Evolutionary conservation across 176 grass and related monocot genomes (phyloP), one percentile per base, ranked within the genome.

Genomic region (Hsuehochloa calcarea): DNA sequence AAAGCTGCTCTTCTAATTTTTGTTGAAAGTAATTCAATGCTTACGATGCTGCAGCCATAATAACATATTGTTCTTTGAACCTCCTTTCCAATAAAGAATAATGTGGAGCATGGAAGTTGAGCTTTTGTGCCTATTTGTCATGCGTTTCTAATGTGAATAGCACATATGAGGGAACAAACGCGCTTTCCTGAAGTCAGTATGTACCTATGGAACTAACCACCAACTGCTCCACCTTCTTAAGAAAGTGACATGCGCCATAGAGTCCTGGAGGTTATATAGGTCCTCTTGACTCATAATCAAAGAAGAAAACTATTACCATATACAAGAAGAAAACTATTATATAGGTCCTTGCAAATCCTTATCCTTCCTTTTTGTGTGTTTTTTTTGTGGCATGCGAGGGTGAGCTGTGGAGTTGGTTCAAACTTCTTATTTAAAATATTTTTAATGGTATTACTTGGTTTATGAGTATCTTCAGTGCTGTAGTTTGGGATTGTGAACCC

Each of bases 101-200:
- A 16, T 43, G 35, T 35, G 45, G n/a, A 6, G 14, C 11, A 65
- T 8, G 14, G 46, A 37, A 80, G 40, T 17, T 68, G 45, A 70
- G 3, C 5, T 44, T 82, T 82, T 90, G 1, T 74, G 76, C 34
- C 9, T 35, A 70, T 84, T 11, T 17, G 5, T 15, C 81, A 87
- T 84, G 13, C 29, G 81, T 60, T 78, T 84, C 22, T 77, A 23
- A 44, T 87, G 49, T 61, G 17, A 79, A 83, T 54, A 61, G 61
- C 17, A 72, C 73, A 75, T 68, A 65, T 67, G 19, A 14, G 65
- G 54, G 44, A 74, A 50, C 9, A 52, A 68, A 13, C 62, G 17
- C 45, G 31, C 8, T 43, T 79, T 79, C 22, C n/a, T 55, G 64
- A 45, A 22, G 35, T 14, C 47, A 41, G 29, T 79, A 38, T 78